Percentiles rank a stretch among this genome's conserved stretches.
These are phyloP conservation scores for Cercospora sojina DNA, from an alignment of 2,329 filamentous ascomycete genomes.

Conservation along the genomic window DNA sequence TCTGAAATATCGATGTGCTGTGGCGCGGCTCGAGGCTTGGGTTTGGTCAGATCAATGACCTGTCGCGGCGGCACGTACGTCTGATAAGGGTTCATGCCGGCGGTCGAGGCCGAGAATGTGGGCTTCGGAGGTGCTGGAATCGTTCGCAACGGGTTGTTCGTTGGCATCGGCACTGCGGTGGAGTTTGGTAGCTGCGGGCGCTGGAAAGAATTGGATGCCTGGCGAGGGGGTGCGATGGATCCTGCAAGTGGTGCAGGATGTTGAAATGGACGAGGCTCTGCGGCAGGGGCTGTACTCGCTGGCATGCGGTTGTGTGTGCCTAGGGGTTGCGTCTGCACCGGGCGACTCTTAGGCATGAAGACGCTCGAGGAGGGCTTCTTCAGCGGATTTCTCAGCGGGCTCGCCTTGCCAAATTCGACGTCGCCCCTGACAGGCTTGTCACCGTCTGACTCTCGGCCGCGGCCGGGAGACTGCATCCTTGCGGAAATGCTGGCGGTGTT, in stretches of 20 bases:
- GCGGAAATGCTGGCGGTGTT: constrained; percentile 31
- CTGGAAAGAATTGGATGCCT: constrained; percentile 20
- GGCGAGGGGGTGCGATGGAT: constrained; percentile 28
- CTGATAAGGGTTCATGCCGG: constrained; percentile 24
- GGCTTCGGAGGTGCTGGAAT: constrained; percentile 54
- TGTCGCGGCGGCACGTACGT: constrained; percentile 31
- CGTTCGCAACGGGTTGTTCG: constrained; percentile 47
- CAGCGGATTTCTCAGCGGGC: constrained; percentile 53
- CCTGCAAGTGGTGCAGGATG: constrained; percentile 12
- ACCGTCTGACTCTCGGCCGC: constrained; percentile 12
- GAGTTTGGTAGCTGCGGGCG: neutral
- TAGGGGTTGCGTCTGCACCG: constrained; percentile 15
- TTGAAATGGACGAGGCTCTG: neutral
- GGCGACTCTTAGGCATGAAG: constrained; percentile 31
- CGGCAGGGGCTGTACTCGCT: neutral
- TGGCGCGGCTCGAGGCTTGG: constrained; percentile 9
- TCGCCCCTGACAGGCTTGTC: constrained; percentile 15
- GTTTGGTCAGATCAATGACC: constrained; percentile 51
- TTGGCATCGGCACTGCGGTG: constrained; percentile 38
- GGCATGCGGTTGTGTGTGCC: constrained; percentile 16
- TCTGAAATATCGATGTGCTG: constrained; percentile 15
- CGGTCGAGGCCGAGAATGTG: constrained; percentile 52
- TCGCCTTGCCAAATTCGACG: constrained; percentile 58
- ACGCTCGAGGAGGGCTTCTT: constrained; percentile 31
- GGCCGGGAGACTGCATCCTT: constrained; percentile 35